Evolutionary conservation across 2,329 filamentous ascomycete species (phyloP).

Genomic region (Bertia moriformis): DNA sequence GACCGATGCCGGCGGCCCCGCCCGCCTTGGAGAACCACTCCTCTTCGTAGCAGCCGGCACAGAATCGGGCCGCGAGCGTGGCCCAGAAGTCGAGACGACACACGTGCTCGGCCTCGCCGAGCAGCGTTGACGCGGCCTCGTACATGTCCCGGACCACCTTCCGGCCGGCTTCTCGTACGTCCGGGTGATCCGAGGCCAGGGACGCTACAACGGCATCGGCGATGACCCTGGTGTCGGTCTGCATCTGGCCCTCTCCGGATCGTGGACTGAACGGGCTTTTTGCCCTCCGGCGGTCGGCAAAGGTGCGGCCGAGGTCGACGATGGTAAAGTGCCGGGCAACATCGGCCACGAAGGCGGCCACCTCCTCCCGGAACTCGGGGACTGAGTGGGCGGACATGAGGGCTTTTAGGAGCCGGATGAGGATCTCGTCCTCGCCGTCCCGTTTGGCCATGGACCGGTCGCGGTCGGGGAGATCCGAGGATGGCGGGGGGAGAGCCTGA

Average conservation of each 20-base stretch:
- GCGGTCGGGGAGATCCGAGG: conserved; percentile 63
- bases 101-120: conserved; percentile 59
- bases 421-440: conserved; percentile 62
- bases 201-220: conserved; percentile 84
- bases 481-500: too few relatives aligned
- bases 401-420: conserved; percentile 81
- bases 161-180: conserved; percentile 72
- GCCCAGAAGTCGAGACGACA: conserved; percentile 71
- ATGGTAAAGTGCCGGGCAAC: conserved; percentile 82
- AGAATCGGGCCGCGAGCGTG: conserved; percentile 70
- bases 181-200: conserved; percentile 68
- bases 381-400: conserved; percentile 75
- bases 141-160: conserved; percentile 65
- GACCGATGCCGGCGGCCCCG: conserved; percentile 76
- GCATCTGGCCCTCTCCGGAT: conserved; percentile 73
- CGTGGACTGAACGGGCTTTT: conserved; percentile 70
- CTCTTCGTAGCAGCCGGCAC: conserved; percentile 89
- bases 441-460: conserved; percentile 79
- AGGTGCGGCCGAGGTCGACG: conserved; percentile 72
- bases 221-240: conserved; percentile 72
- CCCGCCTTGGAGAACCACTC: conserved; percentile 98
- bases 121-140: conserved; percentile 61
- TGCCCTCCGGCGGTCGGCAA: conserved; percentile 65
- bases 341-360: conserved; percentile 61
- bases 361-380: conserved; percentile 64